phyloP scores from a whole-genome alignment of 345 rosid genomes.

The rapeseed (Brassica napus) region Da-Ae NC_063442.1:36338001-36338500 shows the following conservation, averaged over 20 bases:
- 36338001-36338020: conserved; percentile 96
- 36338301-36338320: conserved; percentile 19
- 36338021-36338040: conserved; percentile 87
- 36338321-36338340: neutral
- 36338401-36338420: neutral
- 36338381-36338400: neutral
- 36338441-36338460: conserved; percentile 91
- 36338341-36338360: neutral
- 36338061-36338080: conserved; percentile 56
- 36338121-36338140: conserved; percentile 36
- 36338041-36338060: conserved; percentile 57
- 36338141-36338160: conserved; percentile 80
- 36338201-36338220: conserved; percentile 83
- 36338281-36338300: conserved; percentile 38
- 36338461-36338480: conserved; percentile 94
- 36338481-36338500: conserved; percentile 75
- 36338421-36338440: neutral
- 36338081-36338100: neutral
- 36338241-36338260: conserved; percentile 75
- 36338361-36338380: neutral
- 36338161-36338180: conserved; percentile 84
- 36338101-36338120: conserved; percentile 4
- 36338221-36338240: conserved; percentile 74
- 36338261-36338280: conserved; percentile 94
- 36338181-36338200: conserved; percentile 91